Evolutionary conservation across 2,329 filamentous ascomycete genomes (phyloP).

Genomic region (Aspergillus pseudoterreus): DNA sequence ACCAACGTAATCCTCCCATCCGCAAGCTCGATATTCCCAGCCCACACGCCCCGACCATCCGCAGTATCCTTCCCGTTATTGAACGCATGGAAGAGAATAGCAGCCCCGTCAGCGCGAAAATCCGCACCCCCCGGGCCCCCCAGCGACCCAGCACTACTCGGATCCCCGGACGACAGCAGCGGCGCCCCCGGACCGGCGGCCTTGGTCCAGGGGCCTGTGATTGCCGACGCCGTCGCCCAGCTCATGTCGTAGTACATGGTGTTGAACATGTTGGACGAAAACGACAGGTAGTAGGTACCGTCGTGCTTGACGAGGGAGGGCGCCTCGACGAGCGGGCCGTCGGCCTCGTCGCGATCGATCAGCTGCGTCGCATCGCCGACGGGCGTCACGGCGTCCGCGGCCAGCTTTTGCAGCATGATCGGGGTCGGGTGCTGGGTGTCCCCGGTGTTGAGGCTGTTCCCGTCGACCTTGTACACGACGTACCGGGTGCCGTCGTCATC

Average conservation of each 20-base stretch:
- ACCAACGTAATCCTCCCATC: slow-evolving; percentile 4
- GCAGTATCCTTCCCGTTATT: slow-evolving; percentile 17
- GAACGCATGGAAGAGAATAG: slow-evolving; percentile 27
- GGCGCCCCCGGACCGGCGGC: slow-evolving; percentile 20
- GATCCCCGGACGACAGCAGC: slow-evolving; percentile 22
- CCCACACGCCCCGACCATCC: slow-evolving; percentile 19
- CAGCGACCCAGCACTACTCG: slow-evolving; percentile 20
- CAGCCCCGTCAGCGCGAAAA: slow-evolving; percentile 18
- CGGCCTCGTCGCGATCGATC: slow-evolving; percentile 55
- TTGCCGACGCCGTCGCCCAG: slow-evolving; percentile 46
- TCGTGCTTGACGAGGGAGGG: slow-evolving; percentile 47
- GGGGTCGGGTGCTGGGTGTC: slow-evolving; percentile 43
- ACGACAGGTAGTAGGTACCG: slow-evolving; percentile 52
- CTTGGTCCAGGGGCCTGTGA: slow-evolving; percentile 29
- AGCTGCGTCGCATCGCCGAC: slow-evolving; percentile 49
- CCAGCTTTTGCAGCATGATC: slow-evolving; percentile 55
- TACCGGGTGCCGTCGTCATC: slow-evolving; percentile 53
- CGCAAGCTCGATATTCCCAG: slow-evolving; percentile 12
- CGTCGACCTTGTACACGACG: slow-evolving; percentile 61
- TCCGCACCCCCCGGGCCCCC: slow-evolving; percentile 29
- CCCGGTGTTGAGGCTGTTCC: slow-evolving; percentile 48
- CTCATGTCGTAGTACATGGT: slow-evolving; percentile 52
- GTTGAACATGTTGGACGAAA: slow-evolving; percentile 54
- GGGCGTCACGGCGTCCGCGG: slow-evolving; percentile 47
- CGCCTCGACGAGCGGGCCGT: slow-evolving; percentile 57